Percentiles rank a stretch among this genome's conserved stretches.
Conservation (phyloP, 2,329 filamentous ascomycete genomes). For the Microdochium bolleyi region DNA sequence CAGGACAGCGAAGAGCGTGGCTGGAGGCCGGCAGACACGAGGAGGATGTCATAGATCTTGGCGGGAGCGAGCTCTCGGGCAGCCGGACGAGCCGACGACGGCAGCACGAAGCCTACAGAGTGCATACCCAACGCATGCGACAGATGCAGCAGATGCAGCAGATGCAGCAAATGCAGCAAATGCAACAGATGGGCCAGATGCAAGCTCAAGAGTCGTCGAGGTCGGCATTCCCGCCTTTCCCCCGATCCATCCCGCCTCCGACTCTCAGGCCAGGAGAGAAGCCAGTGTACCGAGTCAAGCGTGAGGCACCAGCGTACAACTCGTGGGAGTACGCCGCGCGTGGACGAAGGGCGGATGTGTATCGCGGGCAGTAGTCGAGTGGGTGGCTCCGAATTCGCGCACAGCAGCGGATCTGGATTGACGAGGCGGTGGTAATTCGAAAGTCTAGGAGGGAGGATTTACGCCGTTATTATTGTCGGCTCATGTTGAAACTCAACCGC, state of each 20-base stretch:
- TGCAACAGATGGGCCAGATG: not conserved
- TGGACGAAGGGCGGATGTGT: not conserved
- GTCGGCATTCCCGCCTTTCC: not conserved
- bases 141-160: not conserved
- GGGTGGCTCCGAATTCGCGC: too few species aligned
- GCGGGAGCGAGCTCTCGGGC: not conserved
- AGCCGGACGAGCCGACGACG: not conserved
- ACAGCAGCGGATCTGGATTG: too few species aligned
- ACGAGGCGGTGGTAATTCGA: too few species aligned
- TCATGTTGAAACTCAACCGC: too few species aligned
- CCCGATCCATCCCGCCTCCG: conserved; percentile 1
- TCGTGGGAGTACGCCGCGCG: not conserved
- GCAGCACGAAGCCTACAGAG: not conserved
- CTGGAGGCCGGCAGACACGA: not conserved
- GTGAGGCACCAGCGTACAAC: not conserved
- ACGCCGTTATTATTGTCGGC: too few species aligned
- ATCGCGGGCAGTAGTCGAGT: not conserved
- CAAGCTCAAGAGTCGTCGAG: not conserved
- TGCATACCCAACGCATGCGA: not conserved
- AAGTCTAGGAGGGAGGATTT: too few species aligned
- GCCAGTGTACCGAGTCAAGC: conserved; percentile 1
- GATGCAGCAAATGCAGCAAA: not conserved
- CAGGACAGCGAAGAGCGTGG: not conserved
- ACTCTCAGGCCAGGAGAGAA: conserved; percentile 1
- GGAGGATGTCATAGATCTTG: not conserved